Evolutionary conservation across 1,284 basidiomycete species (phyloP).

Genomic region (Neotropicomus parvogracilis): DNA sequence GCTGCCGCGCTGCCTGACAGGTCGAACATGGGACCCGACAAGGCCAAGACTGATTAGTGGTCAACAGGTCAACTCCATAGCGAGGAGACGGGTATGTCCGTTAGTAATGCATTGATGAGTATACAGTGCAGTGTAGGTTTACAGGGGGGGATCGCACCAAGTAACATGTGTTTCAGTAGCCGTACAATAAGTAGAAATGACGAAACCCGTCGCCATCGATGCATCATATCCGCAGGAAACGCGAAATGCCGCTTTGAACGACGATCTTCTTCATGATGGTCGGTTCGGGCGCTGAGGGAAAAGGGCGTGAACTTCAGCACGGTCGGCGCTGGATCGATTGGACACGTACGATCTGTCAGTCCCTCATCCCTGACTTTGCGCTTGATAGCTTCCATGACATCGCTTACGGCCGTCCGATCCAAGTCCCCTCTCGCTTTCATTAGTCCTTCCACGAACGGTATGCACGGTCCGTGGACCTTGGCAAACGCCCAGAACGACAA

Average conservation of each 20-base stretch:
- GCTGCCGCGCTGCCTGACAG: constrained; percentile 73
- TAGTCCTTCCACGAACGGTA: constrained; percentile 86
- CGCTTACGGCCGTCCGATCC: constrained; percentile 81
- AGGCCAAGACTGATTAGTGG: constrained; percentile 42
- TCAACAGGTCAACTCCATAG: constrained; percentile 32
- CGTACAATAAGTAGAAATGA: constrained; percentile 8
- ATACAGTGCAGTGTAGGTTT: constrained; percentile 18
- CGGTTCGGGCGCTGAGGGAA: constrained; percentile 58
- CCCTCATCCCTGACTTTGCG: constrained; percentile 89
- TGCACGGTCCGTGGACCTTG: constrained; percentile 91
- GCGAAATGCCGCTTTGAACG: constrained; percentile 69
- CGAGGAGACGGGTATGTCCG: constrained; percentile 24
- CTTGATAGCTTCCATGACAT: constrained; percentile 93
- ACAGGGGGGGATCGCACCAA: constrained; percentile 4
- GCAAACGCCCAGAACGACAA: constrained; percentile 95
- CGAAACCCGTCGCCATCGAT: background rate
- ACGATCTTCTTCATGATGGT: constrained; percentile 86
- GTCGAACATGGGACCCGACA: constrained; percentile 40
- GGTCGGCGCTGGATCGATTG: background rate
- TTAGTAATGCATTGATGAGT: constrained; percentile 4
- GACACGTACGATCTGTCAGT: constrained; percentile 74
- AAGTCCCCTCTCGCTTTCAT: constrained; percentile 90
- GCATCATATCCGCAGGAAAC: constrained; percentile 52
- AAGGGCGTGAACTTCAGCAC: constrained; percentile 9
- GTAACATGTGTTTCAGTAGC: constrained; percentile 3